Percentiles rank a stretch among this genome's conserved stretches.
Conservation (phyloP, 2,329 filamentous ascomycete species). For the Ophiostoma angusticollis region DNA sequence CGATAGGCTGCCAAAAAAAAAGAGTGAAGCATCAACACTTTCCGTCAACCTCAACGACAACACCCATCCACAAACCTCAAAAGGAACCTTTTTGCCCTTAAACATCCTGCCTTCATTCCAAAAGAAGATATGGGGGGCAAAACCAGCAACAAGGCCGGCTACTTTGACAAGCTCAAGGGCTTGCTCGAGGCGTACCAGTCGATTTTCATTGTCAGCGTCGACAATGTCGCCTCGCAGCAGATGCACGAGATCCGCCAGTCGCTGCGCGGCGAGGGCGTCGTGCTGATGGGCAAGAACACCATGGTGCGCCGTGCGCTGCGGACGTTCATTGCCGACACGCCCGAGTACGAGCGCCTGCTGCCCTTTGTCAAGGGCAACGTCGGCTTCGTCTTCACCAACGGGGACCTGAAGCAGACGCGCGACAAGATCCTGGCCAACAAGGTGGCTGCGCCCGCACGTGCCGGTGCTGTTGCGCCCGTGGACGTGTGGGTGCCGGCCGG, state of each 20-base stretch:
- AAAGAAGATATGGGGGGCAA: conserved; percentile 99
- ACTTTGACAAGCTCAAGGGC: conserved; percentile 99
- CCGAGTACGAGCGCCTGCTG: conserved; percentile 96
- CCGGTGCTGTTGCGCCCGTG: conserved; percentile 83
- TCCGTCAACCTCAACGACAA: no score
- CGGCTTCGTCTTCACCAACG: conserved; percentile 99
- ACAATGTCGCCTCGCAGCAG: conserved; percentile 99
- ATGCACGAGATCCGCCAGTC: conserved; percentile 99
- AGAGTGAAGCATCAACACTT: no score
- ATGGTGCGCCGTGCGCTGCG: conserved; percentile 99
- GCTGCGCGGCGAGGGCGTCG: conserved; percentile 83
- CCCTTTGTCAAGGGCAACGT: conserved; percentile 95
- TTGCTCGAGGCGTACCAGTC: conserved; percentile 94
- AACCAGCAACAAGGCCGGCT: conserved; percentile 74
- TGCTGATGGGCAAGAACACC: conserved; percentile 99
- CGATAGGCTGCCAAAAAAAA: no score
- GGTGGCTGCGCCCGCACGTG: conserved; percentile 94
- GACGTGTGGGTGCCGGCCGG: conserved; percentile 95
- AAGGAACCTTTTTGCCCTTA: conserved; percentile 55
- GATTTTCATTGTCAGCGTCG: conserved; percentile 92
- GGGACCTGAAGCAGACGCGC: conserved; percentile 80
- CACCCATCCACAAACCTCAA: conserved; percentile 1
- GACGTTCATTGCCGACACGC: conserved; percentile 79
- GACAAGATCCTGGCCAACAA: conserved; percentile 94
- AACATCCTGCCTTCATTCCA: conserved; percentile 89